These are phyloP conservation scores for Prunus campanulata DNA, from an alignment of 306 rosid genomes.

Conservation along the genomic window DNA sequence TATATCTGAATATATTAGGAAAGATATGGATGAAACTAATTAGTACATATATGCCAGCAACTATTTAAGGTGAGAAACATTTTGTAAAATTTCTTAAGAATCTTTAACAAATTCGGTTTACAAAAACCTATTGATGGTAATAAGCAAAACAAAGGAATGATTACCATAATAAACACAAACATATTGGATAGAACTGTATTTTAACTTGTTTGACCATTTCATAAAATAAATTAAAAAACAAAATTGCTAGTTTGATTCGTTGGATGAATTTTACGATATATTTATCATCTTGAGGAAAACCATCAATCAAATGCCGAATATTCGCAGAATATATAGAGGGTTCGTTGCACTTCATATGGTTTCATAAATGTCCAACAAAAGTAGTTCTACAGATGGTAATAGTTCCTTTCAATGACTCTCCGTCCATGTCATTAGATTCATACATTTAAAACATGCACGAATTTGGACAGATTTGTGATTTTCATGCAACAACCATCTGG, in stretches of 20 bases:
- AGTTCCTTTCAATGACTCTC: background rate
- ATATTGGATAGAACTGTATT: background rate
- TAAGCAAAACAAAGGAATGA: background rate
- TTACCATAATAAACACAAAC: background rate
- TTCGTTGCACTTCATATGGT: background rate
- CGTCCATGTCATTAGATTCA: background rate
- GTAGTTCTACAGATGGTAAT: background rate
- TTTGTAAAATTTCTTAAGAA: background rate
- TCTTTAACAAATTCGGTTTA: background rate
- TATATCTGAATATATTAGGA: background rate
- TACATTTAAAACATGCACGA: background rate
- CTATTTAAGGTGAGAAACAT: background rate
- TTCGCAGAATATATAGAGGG: background rate
- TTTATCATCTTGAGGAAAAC: background rate
- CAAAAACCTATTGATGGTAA: background rate
- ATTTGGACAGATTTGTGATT: background rate
- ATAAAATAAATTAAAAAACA: background rate
- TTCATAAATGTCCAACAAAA: background rate
- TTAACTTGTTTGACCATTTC: background rate
- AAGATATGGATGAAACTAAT: background rate
- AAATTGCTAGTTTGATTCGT: background rate
- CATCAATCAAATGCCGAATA: conserved; percentile 2
- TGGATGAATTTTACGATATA: background rate
- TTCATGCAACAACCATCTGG: background rate
- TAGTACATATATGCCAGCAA: background rate